These are phyloP conservation scores for Haplographium delicatum DNA, from an alignment of 495 filamentous ascomycete genomes.

Conservation along the genomic window DNA sequence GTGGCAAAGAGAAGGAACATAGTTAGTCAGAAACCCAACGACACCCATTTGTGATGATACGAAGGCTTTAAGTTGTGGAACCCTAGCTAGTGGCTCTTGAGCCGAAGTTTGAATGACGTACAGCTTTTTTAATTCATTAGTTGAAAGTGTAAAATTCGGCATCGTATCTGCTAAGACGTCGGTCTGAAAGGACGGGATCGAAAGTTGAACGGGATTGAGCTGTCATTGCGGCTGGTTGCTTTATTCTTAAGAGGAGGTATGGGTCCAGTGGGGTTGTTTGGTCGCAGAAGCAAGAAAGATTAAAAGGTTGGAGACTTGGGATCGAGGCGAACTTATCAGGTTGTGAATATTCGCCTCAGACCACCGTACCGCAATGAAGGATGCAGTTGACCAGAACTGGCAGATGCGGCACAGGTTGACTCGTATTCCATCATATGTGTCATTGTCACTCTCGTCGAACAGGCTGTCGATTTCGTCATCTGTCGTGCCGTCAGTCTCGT, in stretches of 20 bases:
- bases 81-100: background rate
- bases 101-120: constrained; percentile 1
- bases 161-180: constrained; percentile 2
- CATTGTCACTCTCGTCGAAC: too few relatives aligned
- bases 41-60: constrained; percentile 1
- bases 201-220: constrained; percentile 4
- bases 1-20: constrained; percentile 2
- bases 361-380: too few relatives aligned
- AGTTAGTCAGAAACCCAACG: constrained; percentile 1
- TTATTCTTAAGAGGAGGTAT: too few relatives aligned
- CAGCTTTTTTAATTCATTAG: constrained; percentile 7
- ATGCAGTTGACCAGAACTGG: too few relatives aligned
- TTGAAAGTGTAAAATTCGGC: constrained; percentile 3
- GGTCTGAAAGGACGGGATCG: background rate
- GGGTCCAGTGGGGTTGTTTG: too few relatives aligned
- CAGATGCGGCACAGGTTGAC: too few relatives aligned
- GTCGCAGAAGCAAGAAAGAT: background rate
- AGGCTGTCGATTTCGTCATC: too few relatives aligned
- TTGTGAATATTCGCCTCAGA: too few relatives aligned
- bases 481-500: too few relatives aligned
- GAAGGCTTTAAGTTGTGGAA: constrained; percentile 2
- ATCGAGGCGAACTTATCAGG: background rate
- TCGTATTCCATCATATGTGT: too few relatives aligned
- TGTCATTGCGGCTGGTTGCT: background rate
- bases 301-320: background rate